Evolutionary conservation across 495 filamentous ascomycete genomes (phyloP), one percentile per base, ranked within the genome.

Genomic region (Pyrenula massariospora): DNA sequence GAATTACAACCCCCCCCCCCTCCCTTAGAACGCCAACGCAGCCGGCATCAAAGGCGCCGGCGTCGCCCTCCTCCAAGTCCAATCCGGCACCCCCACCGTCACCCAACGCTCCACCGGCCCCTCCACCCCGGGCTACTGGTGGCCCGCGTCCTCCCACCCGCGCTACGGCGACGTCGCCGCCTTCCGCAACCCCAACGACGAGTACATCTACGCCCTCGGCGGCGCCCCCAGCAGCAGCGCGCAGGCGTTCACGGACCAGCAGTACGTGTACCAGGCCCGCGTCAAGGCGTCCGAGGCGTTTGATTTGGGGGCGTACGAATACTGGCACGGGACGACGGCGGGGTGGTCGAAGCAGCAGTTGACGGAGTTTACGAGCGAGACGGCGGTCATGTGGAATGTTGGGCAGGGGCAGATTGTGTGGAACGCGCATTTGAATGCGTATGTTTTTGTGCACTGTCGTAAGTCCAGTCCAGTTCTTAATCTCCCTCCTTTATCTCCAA

Each of bases 161-260:
- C 63, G 62, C 8, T 71, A 72, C 52, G 68, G 70, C 24, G 68
- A 72, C 59, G 56, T 62, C 0, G 60, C 62, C 2, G 63, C 67
- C 10, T 72, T 69, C 56, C 68, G 68, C 5, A 67, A 72, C 50
- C 66, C 65, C 25, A 57, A 60, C 2, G 65, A 62, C 8, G 63
- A 65, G 8, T 70, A 67, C 56, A 65, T 71, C 19, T 71, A 72
- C 56, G 59, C 62, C 22, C 66, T 62, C 60, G 68, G 67, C 23
- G 63, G 66, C 0, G 65, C 69, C 12, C 69, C 68, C 25, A 42
- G 15, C 31, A 42, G 15, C 31, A 58, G 52, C 12, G 55, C 60
- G 10, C 61, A 54, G 0, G 65, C 59, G 21, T 62, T 54, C 56
- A 50, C 54, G 3, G 48, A 12, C 25, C 51, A 55, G 2, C 57